A percentile compares a stretch with the other conserved stretches of the same genome.
Evolutionary conservation across 2,329 filamentous ascomycete genomes (phyloP).

Genomic region (Passalora sequoiae): DNA sequence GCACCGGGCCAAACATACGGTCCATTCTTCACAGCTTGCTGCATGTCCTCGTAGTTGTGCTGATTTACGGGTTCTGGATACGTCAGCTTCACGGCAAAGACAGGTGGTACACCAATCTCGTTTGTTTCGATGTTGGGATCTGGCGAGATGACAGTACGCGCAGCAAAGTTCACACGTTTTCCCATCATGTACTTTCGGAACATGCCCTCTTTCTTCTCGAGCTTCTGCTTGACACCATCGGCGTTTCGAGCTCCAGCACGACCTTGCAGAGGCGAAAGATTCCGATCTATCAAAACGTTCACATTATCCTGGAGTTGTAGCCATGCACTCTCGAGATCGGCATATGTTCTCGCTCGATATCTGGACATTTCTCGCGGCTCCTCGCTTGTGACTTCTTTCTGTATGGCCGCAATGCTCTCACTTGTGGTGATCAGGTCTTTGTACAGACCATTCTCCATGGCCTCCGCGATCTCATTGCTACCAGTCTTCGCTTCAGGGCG

Average conservation of each 20-base stretch:
- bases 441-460: slow-evolving; percentile 82
- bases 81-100: slow-evolving; percentile 92
- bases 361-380: slow-evolving; percentile 35
- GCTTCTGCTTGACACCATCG: slow-evolving; percentile 93
- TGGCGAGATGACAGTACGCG: slow-evolving; percentile 93
- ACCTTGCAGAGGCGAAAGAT: slow-evolving; percentile 77
- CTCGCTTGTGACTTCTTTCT: slow-evolving; percentile 58
- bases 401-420: slow-evolving; percentile 67
- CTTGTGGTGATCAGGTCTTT: slow-evolving; percentile 75
- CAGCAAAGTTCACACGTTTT: slow-evolving; percentile 97
- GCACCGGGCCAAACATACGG: slow-evolving; percentile 91
- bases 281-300: slow-evolving; percentile 87
- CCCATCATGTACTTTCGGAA: slow-evolving; percentile 99
- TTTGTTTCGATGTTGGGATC: slow-evolving; percentile 99
- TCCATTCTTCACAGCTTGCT: slow-evolving; percentile 93
- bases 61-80: slow-evolving; percentile 97
- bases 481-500: slow-evolving; percentile 81
- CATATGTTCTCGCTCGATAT: slow-evolving; percentile 58
- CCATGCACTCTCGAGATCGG: slow-evolving; percentile 75
- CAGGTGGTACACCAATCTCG: slow-evolving; percentile 96
- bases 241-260: slow-evolving; percentile 72
- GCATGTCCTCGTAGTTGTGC: slow-evolving; percentile 93
- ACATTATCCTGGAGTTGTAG: slow-evolving; percentile 80
- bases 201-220: slow-evolving; percentile 97
- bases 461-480: slow-evolving; percentile 75